Conservation (phyloP, 176 grass and related monocot genomes). For the Tillandsia leiboldiana region DNA sequence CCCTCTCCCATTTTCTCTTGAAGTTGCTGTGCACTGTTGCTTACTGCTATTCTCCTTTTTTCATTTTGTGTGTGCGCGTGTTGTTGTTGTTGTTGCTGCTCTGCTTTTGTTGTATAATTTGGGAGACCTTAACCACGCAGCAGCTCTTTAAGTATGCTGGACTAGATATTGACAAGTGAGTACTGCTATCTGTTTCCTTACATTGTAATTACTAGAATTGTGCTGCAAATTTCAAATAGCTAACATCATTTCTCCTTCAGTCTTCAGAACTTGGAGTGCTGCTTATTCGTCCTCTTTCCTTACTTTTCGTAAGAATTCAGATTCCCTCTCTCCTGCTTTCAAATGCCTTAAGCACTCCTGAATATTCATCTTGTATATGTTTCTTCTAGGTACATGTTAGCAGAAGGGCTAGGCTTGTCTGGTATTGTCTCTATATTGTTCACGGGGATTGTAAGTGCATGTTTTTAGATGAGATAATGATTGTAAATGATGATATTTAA, state of each 20-base stretch:
- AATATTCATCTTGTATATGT: slow-evolving; percentile 16
- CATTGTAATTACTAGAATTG: slow-evolving; percentile 11
- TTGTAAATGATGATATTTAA: slow-evolving; percentile 20
- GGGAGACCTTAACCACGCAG: slow-evolving; percentile 51
- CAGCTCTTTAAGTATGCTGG: slow-evolving; percentile 99
- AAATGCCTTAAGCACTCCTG: slow-evolving; percentile 8
- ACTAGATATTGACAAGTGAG: slow-evolving; percentile 95
- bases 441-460: slow-evolving; percentile 82
- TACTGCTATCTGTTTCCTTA: slow-evolving; percentile 13
- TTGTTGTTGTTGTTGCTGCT: neutral
- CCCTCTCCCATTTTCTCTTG: no score
- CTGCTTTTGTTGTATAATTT: neutral
- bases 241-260: slow-evolving; percentile 40
- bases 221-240: slow-evolving; percentile 14
- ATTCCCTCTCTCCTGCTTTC: slow-evolving; percentile 8
- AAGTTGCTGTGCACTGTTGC: no score
- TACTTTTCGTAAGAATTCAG: slow-evolving; percentile 89
- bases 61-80: no score
- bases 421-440: slow-evolving; percentile 99
- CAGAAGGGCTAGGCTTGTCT: slow-evolving; percentile 95
- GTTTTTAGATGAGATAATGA: neutral
- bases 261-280: slow-evolving; percentile 98
- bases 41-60: no score
- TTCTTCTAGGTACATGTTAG: slow-evolving; percentile 90
- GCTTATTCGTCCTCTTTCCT: slow-evolving; percentile 96